Conservation (phyloP, 2,329 filamentous ascomycete species). For the Cytospora piceae region DNA sequence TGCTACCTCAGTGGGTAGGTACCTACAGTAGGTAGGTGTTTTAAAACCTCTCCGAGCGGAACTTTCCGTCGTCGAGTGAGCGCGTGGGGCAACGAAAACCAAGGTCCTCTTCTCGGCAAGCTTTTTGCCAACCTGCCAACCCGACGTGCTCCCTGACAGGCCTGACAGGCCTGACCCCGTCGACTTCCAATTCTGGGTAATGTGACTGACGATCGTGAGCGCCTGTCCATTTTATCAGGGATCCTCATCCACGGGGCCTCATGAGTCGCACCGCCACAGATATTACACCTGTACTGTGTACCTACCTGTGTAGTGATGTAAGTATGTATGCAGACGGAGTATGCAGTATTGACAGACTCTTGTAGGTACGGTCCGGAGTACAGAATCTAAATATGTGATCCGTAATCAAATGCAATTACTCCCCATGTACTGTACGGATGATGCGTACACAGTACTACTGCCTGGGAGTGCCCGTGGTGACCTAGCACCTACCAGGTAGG, state of each 20-base stretch:
- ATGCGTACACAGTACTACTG: no score
- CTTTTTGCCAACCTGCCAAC: conserved; percentile 23
- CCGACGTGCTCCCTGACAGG: background rate
- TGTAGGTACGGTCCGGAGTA: background rate
- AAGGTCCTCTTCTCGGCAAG: background rate
- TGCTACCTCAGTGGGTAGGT: no score
- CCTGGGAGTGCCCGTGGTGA: no score
- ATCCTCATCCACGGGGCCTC: background rate
- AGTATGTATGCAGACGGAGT: background rate
- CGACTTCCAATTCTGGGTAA: conserved; percentile 27
- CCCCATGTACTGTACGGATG: no score
- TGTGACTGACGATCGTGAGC: conserved; percentile 28
- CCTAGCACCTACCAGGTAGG: no score
- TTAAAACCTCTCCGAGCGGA: background rate
- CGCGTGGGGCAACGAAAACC: background rate
- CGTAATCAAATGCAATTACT: no score
- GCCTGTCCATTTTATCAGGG: conserved; percentile 3
- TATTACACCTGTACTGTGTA: background rate
- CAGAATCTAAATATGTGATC: no score
- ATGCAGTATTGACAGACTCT: no score
- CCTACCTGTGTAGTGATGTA: background rate
- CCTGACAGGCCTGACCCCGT: conserved; percentile 6
- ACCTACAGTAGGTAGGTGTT: background rate
- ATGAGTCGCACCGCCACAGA: conserved; percentile 19
- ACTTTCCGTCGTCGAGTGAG: background rate